Conservation (phyloP, 2,329 filamentous ascomycete species). For the Talaromyces albobiverticillius region DNA sequence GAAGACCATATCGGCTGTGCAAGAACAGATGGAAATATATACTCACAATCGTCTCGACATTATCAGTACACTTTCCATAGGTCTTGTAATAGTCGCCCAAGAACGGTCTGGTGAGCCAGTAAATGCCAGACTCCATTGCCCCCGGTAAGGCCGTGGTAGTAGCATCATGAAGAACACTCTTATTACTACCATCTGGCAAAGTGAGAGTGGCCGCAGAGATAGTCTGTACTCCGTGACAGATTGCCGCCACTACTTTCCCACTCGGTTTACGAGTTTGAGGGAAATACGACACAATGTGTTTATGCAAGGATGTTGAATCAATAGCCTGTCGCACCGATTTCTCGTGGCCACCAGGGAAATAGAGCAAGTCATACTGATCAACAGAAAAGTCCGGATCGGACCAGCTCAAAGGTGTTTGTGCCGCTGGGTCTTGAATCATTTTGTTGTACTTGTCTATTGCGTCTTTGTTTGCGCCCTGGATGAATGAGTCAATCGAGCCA, state of each 20-base stretch:
- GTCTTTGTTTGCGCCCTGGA: constrained; percentile 45
- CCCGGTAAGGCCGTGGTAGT: constrained; percentile 50
- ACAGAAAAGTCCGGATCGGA: constrained; percentile 44
- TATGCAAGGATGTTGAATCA: constrained; percentile 47
- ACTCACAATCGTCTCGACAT: constrained; percentile 48
- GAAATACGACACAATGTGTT: constrained; percentile 47
- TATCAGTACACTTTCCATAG: constrained; percentile 51
- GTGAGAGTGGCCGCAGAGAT: constrained; percentile 41
- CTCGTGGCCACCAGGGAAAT: constrained; percentile 55
- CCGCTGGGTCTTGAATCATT: constrained; percentile 45
- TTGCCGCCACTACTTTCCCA: constrained; percentile 46
- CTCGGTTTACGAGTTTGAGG: constrained; percentile 46
- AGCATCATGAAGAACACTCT: constrained; percentile 48
- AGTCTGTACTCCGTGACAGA: constrained; percentile 55
- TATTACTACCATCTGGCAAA: constrained; percentile 32
- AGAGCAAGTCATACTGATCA: constrained; percentile 47
- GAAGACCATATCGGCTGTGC: too few species aligned
- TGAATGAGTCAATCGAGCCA: too few species aligned
- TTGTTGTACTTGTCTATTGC: constrained; percentile 42
- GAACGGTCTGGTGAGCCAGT: constrained; percentile 48
- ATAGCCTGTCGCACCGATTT: constrained; percentile 52
- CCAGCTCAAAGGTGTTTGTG: constrained; percentile 47
- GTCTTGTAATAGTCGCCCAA: constrained; percentile 59
- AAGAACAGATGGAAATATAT: neutral
- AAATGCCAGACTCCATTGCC: constrained; percentile 50